Evolutionary conservation across 1,284 basidiomycete species (phyloP), one percentile per base, ranked within the genome.

Genomic region (Sphaerobolus stellatus): DNA sequence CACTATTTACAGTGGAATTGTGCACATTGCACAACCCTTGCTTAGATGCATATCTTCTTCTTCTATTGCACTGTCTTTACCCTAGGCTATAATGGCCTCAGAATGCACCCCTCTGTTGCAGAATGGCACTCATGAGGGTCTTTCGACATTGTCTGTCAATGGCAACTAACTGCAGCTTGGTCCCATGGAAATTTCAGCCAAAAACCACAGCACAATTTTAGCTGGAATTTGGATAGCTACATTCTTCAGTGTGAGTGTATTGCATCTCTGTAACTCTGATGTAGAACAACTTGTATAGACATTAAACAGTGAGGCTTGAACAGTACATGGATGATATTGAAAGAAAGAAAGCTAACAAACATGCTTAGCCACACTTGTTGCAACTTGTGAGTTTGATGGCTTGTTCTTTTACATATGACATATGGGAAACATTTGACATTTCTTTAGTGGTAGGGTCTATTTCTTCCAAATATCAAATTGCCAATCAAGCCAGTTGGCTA

Each of bases 401-500:
- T 41, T 5, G 36, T 48, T 18, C 54, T 24, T 13, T 14, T 43
- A 20, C 13, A 18, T 14, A 14, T 6, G 5, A 43, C 13, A 43
- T 14, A 4, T 4, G 22, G 13, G 9, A 43, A 14, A 27, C 11
- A n/a, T 27, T 43, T 14, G 3, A 24, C 28, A 20, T 43, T 43
- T 27, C n/a, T 43, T 43, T 43, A 86, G 86, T 92, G 69, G 68
- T 91, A 13, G 82, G 87, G 1, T 82, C 84, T 24, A 90, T 92
- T 52, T 90, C 88, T 1, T 90, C 87, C 0, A 86, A 90, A 46
- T 91, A 90, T 62, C 71, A 86, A 56, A 83, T 79, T 62, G 84
- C 86, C 8, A 85, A 91, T 63, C 85, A 91, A 69, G 85, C 85
- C 2, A 86, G 84, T 62, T 90, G 89, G 88, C 76, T 91, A 6